Conservation (phyloP, 176 grass and related monocot genomes). For the Melocanna baccifera region DNA sequence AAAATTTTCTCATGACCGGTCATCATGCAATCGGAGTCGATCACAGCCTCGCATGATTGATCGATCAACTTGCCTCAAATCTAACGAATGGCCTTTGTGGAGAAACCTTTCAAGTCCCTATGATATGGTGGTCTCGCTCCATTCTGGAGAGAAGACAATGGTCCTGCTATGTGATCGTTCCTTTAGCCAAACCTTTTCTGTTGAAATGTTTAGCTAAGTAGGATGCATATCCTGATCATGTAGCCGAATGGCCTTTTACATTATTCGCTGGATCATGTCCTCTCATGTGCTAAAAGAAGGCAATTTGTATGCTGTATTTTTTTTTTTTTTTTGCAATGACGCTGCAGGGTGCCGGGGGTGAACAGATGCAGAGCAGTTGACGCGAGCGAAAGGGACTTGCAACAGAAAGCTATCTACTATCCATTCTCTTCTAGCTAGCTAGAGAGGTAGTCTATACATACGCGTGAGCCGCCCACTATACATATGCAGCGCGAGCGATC, state of each 20-base stretch:
- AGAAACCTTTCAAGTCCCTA: too few relatives aligned
- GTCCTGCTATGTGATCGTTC: too few relatives aligned
- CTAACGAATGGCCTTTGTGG: neutral
- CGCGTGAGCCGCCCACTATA: neutral
- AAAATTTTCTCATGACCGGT: neutral
- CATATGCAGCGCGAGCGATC: neutral
- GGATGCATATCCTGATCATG: neutral
- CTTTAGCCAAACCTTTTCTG: too few relatives aligned
- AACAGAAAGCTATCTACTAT: conserved; percentile 26
- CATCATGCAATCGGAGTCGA: neutral
- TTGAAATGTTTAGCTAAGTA: too few relatives aligned
- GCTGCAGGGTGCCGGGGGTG: neutral
- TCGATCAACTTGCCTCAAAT: neutral
- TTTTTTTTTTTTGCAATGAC: neutral
- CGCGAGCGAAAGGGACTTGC: conserved; percentile 28
- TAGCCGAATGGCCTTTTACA: neutral
- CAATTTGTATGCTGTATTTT: neutral
- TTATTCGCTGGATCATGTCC: neutral
- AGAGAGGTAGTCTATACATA: neutral
- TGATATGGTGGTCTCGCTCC: neutral
- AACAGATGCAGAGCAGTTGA: neutral
- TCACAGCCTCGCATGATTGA: neutral
- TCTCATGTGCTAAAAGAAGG: neutral
- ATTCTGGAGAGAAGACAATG: neutral
- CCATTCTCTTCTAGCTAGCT: neutral